Conservation (phyloP, 805 yeast genomes). For the Alloascoidea africana region DNA sequence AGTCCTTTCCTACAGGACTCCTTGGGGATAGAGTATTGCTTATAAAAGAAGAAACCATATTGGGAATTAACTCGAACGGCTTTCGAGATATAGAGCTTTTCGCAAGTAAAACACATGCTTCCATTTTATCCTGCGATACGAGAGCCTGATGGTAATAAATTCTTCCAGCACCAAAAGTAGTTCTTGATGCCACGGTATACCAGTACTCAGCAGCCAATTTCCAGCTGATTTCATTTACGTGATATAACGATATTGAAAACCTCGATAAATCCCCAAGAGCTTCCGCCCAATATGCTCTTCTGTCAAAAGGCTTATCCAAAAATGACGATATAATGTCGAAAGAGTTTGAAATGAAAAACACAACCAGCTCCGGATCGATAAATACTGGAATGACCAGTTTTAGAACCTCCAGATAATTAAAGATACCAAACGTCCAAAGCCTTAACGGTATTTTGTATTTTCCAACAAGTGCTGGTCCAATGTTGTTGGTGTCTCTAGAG, state of each 20-base stretch:
- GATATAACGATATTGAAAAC: slow-evolving; percentile 75
- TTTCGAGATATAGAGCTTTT: not conserved
- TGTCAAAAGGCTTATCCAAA: not conserved
- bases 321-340: not conserved
- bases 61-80: slow-evolving; percentile 1
- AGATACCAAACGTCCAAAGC: slow-evolving; percentile 2
- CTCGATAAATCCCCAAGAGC: slow-evolving; percentile 70
- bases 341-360: not conserved
- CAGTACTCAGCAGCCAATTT: slow-evolving; percentile 66
- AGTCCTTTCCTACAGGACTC: not conserved
- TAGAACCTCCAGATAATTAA: slow-evolving; percentile 1
- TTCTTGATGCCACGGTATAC: slow-evolving; percentile 58
- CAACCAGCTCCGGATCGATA: not conserved
- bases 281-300: slow-evolving; percentile 42
- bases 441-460: slow-evolving; percentile 2
- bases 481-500: not conserved
- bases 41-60: not conserved
- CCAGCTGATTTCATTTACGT: slow-evolving; percentile 75
- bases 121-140: slow-evolving; percentile 50
- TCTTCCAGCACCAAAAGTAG: slow-evolving; percentile 70
- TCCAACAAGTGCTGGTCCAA: not conserved
- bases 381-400: not conserved
- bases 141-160: slow-evolving; percentile 81
- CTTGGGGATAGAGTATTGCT: not conserved
- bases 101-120: not conserved